Conservation (phyloP, 345 rosid species). For the Populus tremula region DNA sequence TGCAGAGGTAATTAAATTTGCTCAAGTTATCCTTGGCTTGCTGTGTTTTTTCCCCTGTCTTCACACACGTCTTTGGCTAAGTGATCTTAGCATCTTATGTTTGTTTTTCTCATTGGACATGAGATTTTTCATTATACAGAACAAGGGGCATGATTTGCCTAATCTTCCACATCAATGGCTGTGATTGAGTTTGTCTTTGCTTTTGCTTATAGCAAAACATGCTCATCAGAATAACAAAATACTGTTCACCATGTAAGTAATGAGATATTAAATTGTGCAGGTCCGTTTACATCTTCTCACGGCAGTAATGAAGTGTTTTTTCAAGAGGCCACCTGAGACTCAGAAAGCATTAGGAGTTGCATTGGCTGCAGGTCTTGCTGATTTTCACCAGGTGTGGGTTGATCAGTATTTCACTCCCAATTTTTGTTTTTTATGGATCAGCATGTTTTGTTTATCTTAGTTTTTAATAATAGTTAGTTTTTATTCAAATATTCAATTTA, state of each 20-base stretch:
- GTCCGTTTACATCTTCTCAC: conserved; percentile 95
- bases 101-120: neutral
- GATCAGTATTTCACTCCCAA: neutral
- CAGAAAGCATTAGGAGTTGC: conserved; percentile 86
- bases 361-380: conserved; percentile 80
- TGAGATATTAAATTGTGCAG: conserved; percentile 41
- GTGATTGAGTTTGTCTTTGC: neutral
- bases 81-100: neutral
- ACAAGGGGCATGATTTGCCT: neutral
- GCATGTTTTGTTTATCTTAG: neutral
- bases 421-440: neutral
- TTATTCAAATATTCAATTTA: conserved; percentile 13
- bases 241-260: neutral
- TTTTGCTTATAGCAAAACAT: neutral
- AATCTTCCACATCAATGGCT: neutral
- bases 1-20: conserved; percentile 57
- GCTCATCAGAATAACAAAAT: neutral
- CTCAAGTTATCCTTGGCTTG: neutral
- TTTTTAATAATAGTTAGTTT: neutral
- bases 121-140: neutral
- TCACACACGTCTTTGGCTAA: conserved; percentile 2
- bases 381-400: conserved; percentile 73
- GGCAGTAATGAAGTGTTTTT: conserved; percentile 93
- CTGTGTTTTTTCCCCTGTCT: neutral
- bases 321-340: conserved; percentile 94